These are phyloP conservation scores for Rhizopogon vinicolor DNA, from an alignment of 768 basidiomycete species.

Conservation along the genomic window DNA sequence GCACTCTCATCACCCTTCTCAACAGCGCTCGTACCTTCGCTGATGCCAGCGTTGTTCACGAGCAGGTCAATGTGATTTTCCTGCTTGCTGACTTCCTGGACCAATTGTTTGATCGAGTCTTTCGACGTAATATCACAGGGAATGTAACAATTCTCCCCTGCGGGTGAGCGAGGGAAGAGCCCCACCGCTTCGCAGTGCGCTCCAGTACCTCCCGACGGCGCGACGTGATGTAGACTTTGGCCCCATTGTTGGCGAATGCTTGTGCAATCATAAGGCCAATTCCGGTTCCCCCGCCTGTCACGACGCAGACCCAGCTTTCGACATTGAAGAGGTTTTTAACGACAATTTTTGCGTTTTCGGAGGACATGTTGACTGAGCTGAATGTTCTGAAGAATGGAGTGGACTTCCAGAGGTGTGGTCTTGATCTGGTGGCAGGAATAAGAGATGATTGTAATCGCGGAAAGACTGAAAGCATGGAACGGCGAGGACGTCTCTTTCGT, in stretches of 20 bases:
- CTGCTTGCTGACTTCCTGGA: constrained; percentile 30
- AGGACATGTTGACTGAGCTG: neutral
- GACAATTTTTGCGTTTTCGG: constrained; percentile 1
- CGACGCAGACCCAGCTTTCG: constrained; percentile 31
- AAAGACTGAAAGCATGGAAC: neutral
- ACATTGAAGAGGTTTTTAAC: constrained; percentile 4
- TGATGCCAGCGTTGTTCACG: constrained; percentile 71
- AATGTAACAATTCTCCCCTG: constrained; percentile 26
- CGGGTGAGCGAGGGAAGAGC: constrained; percentile 19
- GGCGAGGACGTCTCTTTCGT: too few relatives aligned
- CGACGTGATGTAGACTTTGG: constrained; percentile 36
- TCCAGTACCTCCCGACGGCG: constrained; percentile 30
- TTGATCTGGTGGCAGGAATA: neutral
- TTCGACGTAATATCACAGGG: constrained; percentile 24
- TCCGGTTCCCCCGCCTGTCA: constrained; percentile 77
- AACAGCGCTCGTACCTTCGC: constrained; percentile 13
- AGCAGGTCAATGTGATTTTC: constrained; percentile 58
- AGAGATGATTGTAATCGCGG: neutral
- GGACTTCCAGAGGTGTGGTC: neutral
- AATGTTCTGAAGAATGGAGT: neutral
- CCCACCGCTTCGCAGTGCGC: constrained; percentile 18
- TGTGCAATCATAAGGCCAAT: constrained; percentile 41
- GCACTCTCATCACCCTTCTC: constrained; percentile 25
- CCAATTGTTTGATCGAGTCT: constrained; percentile 20
- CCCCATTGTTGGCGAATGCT: constrained; percentile 37